Base-by-base conservation (phyloP, 352 stramenopile genomes). In the Phytophthora ramorum region DNA sequence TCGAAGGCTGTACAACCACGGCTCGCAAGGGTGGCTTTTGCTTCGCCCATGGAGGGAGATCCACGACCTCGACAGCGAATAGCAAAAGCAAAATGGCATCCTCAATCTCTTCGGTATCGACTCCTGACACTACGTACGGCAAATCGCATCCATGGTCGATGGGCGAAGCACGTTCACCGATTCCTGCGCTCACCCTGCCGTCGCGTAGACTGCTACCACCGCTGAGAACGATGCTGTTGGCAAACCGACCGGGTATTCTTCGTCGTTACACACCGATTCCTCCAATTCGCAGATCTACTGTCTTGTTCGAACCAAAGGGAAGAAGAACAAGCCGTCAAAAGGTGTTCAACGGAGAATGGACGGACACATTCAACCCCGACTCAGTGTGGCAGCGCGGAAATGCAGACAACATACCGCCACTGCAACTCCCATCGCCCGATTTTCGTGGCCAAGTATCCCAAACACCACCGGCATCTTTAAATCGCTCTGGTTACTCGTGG, bases 1-100 rank as follows among this genome's bases (percentile, higher is more conserved):
- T 81, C 14, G 81, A 88, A 41, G 83, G 83, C 19, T 96, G 88
- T 55, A 80, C 78, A 19, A 96, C 86, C 1, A 95, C 86, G 10
- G 88, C 88, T 14, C 81, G 88, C 32, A 92, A 91, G 47, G 88
- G 86, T 24, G 88, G 88, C 4, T 92, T 74, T 55, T 96, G 88
- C 73, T 94, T 96, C 72, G 86, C 86, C 13, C 88, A 96, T 38
- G 88, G 88, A 19, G 86, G 86, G 30, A 59, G 68, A 71, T 75
- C 67, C 19, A 62, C 62, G 16, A 28, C 58, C 5, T 58, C 57
- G 16, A 43, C 49, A 41, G 19, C 59, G 16, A 58, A 22, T 17
- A 66, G 19, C 56, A 73, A 66, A 32, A 60, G 30, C 16, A 73
- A 69, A 41, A 28, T 62, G 53, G 34, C 52, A 2, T 63, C 50